Percentiles rank a stretch among this genome's conserved stretches.
Conservation (phyloP, 2,329 filamentous ascomycete species). For the Aspergillus pseudotamarii region DNA sequence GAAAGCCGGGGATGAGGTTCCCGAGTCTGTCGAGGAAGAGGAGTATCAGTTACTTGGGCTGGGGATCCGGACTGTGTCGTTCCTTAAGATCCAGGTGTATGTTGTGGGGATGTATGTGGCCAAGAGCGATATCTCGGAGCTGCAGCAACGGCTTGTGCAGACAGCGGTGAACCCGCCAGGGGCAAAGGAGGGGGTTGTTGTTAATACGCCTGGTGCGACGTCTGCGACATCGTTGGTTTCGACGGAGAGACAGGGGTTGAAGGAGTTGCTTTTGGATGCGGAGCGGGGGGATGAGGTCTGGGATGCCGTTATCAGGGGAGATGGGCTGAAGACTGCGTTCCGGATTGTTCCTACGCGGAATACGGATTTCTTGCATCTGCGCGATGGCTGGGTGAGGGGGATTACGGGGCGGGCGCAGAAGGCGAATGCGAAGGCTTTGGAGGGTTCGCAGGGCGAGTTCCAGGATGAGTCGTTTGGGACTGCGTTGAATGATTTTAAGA, state of each 20-base stretch:
- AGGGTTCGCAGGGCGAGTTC: conserved; percentile 48
- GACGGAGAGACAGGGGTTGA: conserved; percentile 75
- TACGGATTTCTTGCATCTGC: conserved; percentile 89
- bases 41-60: conserved; percentile 88
- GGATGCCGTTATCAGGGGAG: conserved; percentile 68
- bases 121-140: conserved; percentile 74
- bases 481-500: conserved; percentile 76
- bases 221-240: conserved; percentile 81
- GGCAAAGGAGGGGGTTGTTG: conserved; percentile 19
- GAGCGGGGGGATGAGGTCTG: conserved; percentile 72
- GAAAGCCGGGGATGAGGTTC: conserved; percentile 40
- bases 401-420: conserved; percentile 73
- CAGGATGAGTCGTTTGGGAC: conserved; percentile 75
- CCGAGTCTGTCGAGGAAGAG: conserved; percentile 48
- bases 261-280: conserved; percentile 69
- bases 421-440: conserved; percentile 51
- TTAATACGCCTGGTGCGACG: conserved; percentile 54
- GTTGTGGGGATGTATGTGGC: conserved; percentile 91
- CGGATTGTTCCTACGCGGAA: conserved; percentile 87
- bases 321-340: conserved; percentile 74
- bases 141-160: conserved; percentile 77
- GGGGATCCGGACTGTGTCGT: conserved; percentile 86
- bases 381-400: conserved; percentile 87
- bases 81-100: conserved; percentile 89
- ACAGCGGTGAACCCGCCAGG: conserved; percentile 56